These are phyloP conservation scores for Cladosporium oxysporum DNA, from an alignment of 2,329 filamentous ascomycete species.

Conservation along the genomic window DNA sequence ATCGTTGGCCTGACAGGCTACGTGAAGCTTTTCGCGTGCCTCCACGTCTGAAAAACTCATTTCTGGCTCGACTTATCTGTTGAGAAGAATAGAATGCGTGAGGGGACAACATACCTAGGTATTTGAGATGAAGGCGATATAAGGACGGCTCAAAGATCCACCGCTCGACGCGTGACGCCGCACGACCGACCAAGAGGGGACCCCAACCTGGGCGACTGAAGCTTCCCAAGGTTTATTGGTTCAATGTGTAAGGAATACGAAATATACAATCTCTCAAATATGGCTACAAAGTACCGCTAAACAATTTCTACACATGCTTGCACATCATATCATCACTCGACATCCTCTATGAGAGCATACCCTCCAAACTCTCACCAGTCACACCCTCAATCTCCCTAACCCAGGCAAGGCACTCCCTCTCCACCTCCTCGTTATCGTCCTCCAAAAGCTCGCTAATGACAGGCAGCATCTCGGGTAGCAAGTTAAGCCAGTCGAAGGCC, in stretches of 20 bases:
- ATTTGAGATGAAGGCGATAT: background rate
- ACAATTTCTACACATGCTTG: background rate
- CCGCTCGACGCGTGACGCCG: background rate
- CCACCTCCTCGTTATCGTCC: conserved; percentile 92
- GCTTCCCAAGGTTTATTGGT: too few species aligned
- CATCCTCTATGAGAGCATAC: conserved; percentile 64
- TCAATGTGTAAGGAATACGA: background rate
- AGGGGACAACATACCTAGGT: background rate
- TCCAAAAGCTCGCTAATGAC: conserved; percentile 95
- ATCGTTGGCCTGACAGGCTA: background rate
- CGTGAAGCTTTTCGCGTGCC: background rate
- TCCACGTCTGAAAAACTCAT: background rate
- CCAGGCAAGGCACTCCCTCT: conserved; percentile 86
- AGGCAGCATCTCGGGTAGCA: conserved; percentile 93
- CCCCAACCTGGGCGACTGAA: too few species aligned
- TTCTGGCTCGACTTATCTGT: background rate
- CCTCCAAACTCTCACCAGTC: conserved; percentile 85
- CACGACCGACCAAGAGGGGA: background rate
- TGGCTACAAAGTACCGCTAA: background rate
- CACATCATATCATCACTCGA: background rate
- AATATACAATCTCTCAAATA: background rate
- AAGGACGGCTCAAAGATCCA: background rate
- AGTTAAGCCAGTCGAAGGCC: conserved; percentile 89
- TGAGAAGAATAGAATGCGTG: background rate
- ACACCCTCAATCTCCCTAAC: conserved; percentile 87